Conservation (phyloP, 1,139 yeast genomes). For the Petasospora rhodanensis region DNA sequence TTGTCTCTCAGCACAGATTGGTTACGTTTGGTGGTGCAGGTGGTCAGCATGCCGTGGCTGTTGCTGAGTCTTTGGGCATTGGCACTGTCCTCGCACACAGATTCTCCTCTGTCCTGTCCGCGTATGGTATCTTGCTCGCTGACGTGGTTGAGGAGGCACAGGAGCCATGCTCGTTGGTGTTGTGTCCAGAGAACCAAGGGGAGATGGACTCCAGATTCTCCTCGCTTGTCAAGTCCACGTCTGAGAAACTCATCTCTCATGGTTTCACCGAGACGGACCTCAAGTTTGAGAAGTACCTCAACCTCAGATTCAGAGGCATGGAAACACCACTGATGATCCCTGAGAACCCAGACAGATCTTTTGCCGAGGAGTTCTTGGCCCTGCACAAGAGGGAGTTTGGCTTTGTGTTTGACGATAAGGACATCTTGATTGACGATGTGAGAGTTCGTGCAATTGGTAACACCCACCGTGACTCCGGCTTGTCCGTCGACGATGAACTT, state of each 20-base stretch:
- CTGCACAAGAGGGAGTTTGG: constrained; percentile 69
- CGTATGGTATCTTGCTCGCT: constrained; percentile 53
- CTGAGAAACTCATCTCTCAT: constrained; percentile 36
- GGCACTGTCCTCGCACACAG: constrained; percentile 43
- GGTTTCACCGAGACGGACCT: constrained; percentile 41
- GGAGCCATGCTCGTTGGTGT: constrained; percentile 45
- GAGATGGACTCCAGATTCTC: constrained; percentile 31
- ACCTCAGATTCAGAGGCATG: constrained; percentile 81
- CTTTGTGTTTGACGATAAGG: constrained; percentile 51
- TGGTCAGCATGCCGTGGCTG: constrained; percentile 53
- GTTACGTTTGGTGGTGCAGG: constrained; percentile 60
- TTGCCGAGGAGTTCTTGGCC: constrained; percentile 38
- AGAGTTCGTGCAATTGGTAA: constrained; percentile 69
- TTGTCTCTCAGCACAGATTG: constrained; percentile 40
- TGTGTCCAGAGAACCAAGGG: constrained; percentile 30
- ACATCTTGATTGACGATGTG: constrained; percentile 74
- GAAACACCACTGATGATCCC: constrained; percentile 77
- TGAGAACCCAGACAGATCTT: constrained; percentile 26
- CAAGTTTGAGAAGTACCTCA: constrained; percentile 57
- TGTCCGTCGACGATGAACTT: constrained; percentile 36
- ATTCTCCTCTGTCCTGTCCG: constrained; percentile 51
- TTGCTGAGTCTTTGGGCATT: constrained; percentile 45
- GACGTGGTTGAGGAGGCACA: constrained; percentile 64
- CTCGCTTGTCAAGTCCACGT: constrained; percentile 19
- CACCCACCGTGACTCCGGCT: constrained; percentile 29